Percentiles rank a stretch among this genome's conserved stretches.
phyloP scores from a whole-genome alignment of 23 red algal genomes.

The Gracilaria gracilis region DNA sequence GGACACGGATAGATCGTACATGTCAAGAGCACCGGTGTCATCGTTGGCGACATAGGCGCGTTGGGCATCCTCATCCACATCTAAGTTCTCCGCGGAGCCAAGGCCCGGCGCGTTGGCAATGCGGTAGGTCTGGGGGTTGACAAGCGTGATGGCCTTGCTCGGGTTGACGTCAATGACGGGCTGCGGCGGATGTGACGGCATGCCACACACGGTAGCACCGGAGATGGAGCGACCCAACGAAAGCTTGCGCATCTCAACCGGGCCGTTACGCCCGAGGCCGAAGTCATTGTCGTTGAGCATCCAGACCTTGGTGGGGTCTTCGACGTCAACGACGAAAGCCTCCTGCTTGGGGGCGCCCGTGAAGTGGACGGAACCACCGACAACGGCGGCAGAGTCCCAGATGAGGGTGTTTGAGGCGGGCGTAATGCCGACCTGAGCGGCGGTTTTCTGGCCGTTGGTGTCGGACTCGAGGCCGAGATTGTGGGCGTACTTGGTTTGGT shows the following conservation, averaged over 20 bases:
- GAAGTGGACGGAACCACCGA: constrained; percentile 60
- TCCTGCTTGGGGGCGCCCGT: constrained; percentile 53
- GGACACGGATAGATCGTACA: constrained; percentile 38
- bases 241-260: constrained; percentile 39
- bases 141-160: constrained; percentile 49
- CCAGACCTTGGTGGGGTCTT: constrained; percentile 36
- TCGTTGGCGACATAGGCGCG: constrained; percentile 62
- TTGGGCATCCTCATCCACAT: constrained; percentile 37
- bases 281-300: constrained; percentile 75
- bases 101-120: constrained; percentile 25
- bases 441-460: constrained; percentile 42
- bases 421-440: constrained; percentile 39
- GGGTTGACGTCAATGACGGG: constrained; percentile 50
- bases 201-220: constrained; percentile 67
- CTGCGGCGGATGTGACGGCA: constrained; percentile 46
- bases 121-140: constrained; percentile 24
- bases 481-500: constrained; percentile 57
- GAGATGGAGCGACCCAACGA: constrained; percentile 42
- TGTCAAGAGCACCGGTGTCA: constrained; percentile 50
- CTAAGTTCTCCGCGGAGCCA: constrained; percentile 60
- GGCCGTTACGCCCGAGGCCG: constrained; percentile 30
- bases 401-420: constrained; percentile 51
- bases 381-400: constrained; percentile 51
- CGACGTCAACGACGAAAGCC: constrained; percentile 60
- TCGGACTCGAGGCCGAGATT: constrained; percentile 54